Conservation (phyloP, 768 basidiomycete species). For the Xanthoconium stramineum region DNA sequence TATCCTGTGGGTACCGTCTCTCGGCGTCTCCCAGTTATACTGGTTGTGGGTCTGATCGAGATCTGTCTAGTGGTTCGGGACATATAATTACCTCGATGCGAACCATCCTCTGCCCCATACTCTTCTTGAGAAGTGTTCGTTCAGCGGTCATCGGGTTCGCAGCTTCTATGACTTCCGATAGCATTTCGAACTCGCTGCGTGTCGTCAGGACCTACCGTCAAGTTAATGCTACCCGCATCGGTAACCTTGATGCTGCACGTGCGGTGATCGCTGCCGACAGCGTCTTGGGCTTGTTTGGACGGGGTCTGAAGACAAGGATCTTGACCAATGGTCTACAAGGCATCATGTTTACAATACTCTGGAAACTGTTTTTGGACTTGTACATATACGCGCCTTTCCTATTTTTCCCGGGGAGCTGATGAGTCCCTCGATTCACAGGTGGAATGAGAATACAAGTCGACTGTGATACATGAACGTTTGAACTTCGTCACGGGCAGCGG, state of each 20-base stretch:
- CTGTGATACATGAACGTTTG: background rate
- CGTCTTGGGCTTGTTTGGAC: constrained; percentile 69
- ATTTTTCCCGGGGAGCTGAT: background rate
- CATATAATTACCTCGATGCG: constrained; percentile 64
- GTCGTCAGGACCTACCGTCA: constrained; percentile 43
- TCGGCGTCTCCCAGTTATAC: background rate
- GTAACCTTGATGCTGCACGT: constrained; percentile 74
- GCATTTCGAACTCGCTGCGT: constrained; percentile 80
- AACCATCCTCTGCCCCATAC: constrained; percentile 32
- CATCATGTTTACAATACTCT: constrained; percentile 85
- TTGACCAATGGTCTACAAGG: constrained; percentile 91
- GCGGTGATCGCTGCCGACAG: constrained; percentile 78
- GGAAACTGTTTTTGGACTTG: constrained; percentile 90
- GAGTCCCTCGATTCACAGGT: constrained; percentile 16
- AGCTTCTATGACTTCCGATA: constrained; percentile 84
- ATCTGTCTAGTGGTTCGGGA: constrained; percentile 67
- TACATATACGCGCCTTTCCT: constrained; percentile 38
- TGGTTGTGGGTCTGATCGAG: background rate
- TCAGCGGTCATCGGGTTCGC: constrained; percentile 91
- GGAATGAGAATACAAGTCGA: constrained; percentile 33
- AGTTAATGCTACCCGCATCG: constrained; percentile 77
- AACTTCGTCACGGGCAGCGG: background rate
- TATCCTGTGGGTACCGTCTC: constrained; percentile 60
- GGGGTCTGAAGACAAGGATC: constrained; percentile 87
- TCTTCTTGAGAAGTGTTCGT: constrained; percentile 53